These are phyloP conservation scores for Phytophthora aleatoria DNA, from an alignment of 352 stramenopile species.

Conservation along the genomic window DNA sequence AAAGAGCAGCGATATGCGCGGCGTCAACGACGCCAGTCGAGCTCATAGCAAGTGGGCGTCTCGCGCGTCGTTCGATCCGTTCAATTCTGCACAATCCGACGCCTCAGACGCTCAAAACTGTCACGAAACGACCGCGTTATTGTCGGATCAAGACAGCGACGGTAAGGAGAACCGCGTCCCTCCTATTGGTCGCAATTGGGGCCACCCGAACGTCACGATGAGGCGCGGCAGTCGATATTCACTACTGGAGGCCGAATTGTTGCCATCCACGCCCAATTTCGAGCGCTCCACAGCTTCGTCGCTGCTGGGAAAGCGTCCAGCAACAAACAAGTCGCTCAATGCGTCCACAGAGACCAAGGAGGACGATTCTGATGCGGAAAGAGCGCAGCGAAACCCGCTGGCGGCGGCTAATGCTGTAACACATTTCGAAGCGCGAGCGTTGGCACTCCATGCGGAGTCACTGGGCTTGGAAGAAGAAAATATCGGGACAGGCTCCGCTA, in stretches of 20 bases:
- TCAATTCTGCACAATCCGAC: conserved; percentile 5
- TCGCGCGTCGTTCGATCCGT: conserved; percentile 33
- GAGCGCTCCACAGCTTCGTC: conserved; percentile 5
- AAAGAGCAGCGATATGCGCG: conserved; percentile 23
- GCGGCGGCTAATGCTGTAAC: conserved; percentile 5
- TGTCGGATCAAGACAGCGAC: conserved; percentile 10
- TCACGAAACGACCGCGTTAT: conserved; percentile 18
- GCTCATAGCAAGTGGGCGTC: conserved; percentile 34
- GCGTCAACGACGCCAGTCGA: conserved; percentile 10
- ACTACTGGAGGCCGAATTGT: neutral
- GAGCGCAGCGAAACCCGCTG: conserved; percentile 4
- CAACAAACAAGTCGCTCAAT: conserved; percentile 8
- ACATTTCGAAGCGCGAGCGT: conserved; percentile 31
- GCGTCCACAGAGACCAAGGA: conserved; percentile 5
- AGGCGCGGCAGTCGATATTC: conserved; percentile 4
- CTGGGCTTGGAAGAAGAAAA: conserved; percentile 9
- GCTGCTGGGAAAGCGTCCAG: conserved; percentile 33
- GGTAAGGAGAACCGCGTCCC: conserved; percentile 39
- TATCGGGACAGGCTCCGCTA: neutral
- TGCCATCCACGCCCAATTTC: neutral
- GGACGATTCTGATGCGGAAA: neutral
- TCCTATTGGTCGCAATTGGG: conserved; percentile 4
- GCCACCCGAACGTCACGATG: conserved; percentile 30
- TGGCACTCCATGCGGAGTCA: conserved; percentile 15
- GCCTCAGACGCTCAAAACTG: conserved; percentile 5